phyloP scores from a whole-genome alignment of 2,329 filamentous ascomycete species.

The Daldinia sp. region DNA sequence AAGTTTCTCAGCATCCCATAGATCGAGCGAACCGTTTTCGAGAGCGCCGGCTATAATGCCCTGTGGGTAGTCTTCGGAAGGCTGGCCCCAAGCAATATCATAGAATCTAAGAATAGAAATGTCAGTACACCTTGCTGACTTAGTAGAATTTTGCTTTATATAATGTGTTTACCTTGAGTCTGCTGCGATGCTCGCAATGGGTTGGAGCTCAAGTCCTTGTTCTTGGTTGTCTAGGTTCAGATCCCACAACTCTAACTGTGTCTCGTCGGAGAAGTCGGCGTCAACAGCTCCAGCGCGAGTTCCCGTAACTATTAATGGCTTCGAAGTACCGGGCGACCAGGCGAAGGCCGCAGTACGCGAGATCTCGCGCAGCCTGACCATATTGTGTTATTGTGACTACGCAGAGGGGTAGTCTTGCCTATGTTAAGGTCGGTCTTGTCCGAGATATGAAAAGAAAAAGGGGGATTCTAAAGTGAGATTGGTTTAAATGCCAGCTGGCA shows the following conservation, averaged over 20 bases:
- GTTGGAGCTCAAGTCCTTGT: constrained; percentile 85
- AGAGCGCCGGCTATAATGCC: constrained; percentile 96
- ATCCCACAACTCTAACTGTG: constrained; percentile 96
- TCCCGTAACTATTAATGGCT: constrained; percentile 89
- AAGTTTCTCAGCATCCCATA: constrained; percentile 88
- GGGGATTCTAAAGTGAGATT: constrained; percentile 34
- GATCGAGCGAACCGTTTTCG: constrained; percentile 91
- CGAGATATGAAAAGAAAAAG: constrained; percentile 51
- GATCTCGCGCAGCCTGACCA: constrained; percentile 98
- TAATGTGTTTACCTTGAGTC: constrained; percentile 80
- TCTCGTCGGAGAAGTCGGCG: constrained; percentile 97
- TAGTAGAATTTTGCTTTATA: background rate
- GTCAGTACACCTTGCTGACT: constrained; percentile 39
- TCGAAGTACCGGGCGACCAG: constrained; percentile 86
- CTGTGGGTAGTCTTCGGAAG: constrained; percentile 79
- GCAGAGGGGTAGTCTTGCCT: constrained; percentile 30
- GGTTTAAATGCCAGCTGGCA: constrained; percentile 49
- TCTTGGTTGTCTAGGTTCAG: constrained; percentile 82
- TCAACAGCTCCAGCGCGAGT: constrained; percentile 95
- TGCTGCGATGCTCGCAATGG: constrained; percentile 83
- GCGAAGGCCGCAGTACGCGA: constrained; percentile 96
- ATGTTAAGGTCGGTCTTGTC: constrained; percentile 38
- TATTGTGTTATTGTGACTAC: constrained; percentile 58
- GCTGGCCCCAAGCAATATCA: constrained; percentile 93
- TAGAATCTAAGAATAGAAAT: constrained; percentile 76